Evolutionary conservation across 148 eudicot species (phyloP), one percentile per base, ranked within the genome.

Genomic region (Amaranthus cruentus): DNA sequence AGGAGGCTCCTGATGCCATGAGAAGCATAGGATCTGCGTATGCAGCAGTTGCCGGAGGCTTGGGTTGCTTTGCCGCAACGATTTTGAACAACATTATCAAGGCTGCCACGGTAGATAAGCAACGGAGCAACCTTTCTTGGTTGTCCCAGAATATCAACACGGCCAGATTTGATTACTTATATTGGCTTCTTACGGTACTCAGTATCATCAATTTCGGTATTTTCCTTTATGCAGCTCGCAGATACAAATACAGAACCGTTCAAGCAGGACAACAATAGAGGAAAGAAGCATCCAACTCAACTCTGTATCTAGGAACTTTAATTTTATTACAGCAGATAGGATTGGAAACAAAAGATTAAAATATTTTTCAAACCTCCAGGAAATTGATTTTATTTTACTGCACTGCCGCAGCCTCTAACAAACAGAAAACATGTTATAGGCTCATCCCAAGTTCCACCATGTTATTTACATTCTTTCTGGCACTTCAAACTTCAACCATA

Each of bases 1-100:
- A 92, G 79, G 97, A 92, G 81, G 91, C 97, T 11, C 97, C 97
- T 0, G 96, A 92, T 78, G 97, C 97, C 50, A 92, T 92, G 96
- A 88, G 91, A 78, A 92, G 97, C 78, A 88, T 92, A 11, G 97
- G 96, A 42, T 92, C 97, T 9, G 95, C 97, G 68, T 92, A 92
- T 60, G 96, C 97, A 55, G 96, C 97, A 14, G 85, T 92, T 44
- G 96, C 97, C 28, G 97, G 97, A 6, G 97, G 97, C 47, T 72
- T 92, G 57, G 97, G 97, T 60, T 92, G 97, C 79, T 92, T 92
- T 75, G 93, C 84, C 0, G 97, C 97, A 53, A 82, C 93, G 7
- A 46, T 82, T 55, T 67, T 92, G 74, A 92, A 92, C 78, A 90
- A 74, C 71, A 87, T 92, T 47, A 74, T 90, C 61, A 88, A 86